A percentile compares a stretch with the other conserved stretches of the same genome.
Conservation (phyloP, 2,329 filamentous ascomycete genomes). For the Botrytis galanthina region DNA sequence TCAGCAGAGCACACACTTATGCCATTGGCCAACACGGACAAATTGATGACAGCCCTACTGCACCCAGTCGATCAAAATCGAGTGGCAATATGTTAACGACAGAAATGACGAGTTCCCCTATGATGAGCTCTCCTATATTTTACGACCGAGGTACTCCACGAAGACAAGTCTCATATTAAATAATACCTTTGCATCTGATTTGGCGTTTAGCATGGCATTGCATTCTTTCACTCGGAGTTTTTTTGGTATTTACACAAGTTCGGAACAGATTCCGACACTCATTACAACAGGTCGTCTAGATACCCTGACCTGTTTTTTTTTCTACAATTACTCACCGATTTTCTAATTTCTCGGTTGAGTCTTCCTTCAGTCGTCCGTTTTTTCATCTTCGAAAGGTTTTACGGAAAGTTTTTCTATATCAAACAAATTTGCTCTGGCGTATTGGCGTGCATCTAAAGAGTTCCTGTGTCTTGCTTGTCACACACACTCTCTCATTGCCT, state of each 20-base stretch:
- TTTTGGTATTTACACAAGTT: conserved; percentile 14
- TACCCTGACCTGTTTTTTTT: conserved; percentile 20
- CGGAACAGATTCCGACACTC: conserved; percentile 16
- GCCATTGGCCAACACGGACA: conserved; percentile 77
- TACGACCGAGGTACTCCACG: conserved; percentile 55
- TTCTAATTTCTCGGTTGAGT: conserved; percentile 12
- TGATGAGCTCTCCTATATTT: conserved; percentile 42
- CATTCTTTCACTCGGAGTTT: conserved; percentile 18
- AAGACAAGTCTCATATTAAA: conserved; percentile 64
- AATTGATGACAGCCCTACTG: conserved; percentile 60
- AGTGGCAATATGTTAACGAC: conserved; percentile 39
- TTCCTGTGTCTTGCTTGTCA: not conserved
- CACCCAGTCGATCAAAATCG: conserved; percentile 34
- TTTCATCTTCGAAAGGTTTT: conserved; percentile 16
- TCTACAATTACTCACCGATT: conserved; percentile 8
- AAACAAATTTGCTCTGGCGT: conserved; percentile 33
- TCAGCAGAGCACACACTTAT: conserved; percentile 88
- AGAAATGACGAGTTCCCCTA: conserved; percentile 28
- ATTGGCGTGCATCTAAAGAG: conserved; percentile 31
- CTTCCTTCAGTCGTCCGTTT: conserved; percentile 12
- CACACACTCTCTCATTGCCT: not conserved
- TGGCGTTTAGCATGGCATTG: conserved; percentile 30
- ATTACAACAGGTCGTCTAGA: conserved; percentile 18
- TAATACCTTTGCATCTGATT: conserved; percentile 31
- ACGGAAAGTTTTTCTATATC: conserved; percentile 26